phyloP scores from a whole-genome alignment of 208 protist genomes.

The Plasmodiophora brassicae region DNA sequence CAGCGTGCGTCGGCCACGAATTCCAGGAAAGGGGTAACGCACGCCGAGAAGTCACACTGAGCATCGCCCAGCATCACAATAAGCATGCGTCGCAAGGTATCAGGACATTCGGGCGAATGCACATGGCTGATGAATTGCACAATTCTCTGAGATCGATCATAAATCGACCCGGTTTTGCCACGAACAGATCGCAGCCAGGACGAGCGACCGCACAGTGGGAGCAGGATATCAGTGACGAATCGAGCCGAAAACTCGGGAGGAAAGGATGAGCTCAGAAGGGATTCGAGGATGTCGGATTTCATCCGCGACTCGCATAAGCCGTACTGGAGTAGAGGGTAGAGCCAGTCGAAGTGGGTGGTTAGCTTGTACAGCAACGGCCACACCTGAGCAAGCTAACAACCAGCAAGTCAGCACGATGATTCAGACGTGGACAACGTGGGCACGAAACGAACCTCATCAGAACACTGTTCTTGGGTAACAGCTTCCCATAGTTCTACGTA shows the following conservation, averaged over 20 bases:
- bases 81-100: background rate
- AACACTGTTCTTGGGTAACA: background rate
- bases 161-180: background rate
- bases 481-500: background rate
- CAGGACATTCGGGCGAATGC: background rate
- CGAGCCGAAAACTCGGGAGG: background rate
- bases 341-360: background rate
- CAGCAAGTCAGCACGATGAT: too few species aligned
- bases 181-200: conserved; percentile 8
- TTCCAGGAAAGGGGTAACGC: background rate
- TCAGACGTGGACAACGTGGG: too few species aligned
- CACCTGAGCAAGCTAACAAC: background rate
- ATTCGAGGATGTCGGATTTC: background rate
- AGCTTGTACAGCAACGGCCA: background rate
- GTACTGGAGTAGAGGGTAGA: background rate
- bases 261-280: background rate
- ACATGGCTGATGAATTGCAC: background rate
- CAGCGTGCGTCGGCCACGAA: background rate
- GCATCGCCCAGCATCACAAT: background rate
- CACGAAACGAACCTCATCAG: too few species aligned
- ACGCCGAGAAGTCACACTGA: background rate
- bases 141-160: background rate
- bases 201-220: background rate
- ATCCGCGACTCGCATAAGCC: background rate
- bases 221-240: background rate